Percentiles rank a stretch among this genome's conserved stretches.
Evolutionary conservation across 768 basidiomycete species (phyloP).

Genomic region (Rhizopogon rudus): DNA sequence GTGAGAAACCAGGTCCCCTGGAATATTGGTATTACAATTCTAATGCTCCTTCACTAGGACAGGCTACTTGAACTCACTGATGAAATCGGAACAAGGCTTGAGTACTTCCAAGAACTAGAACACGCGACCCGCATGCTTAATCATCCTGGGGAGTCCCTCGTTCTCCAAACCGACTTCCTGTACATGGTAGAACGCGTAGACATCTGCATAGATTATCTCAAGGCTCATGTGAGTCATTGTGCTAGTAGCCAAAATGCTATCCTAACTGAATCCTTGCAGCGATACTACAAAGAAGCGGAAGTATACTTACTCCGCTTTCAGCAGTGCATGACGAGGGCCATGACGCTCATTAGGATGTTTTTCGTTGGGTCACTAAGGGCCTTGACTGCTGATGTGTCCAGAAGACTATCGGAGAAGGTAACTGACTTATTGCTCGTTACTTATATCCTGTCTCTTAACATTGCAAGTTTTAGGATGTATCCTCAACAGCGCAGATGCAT

Average conservation of each 20-base stretch:
- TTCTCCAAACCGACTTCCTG: constrained; percentile 86
- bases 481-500: constrained; percentile 74
- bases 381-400: constrained; percentile 72
- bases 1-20: constrained; percentile 37
- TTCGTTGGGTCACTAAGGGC: constrained; percentile 83
- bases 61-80: constrained; percentile 72
- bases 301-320: constrained; percentile 95
- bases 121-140: constrained; percentile 91
- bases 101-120: constrained; percentile 95
- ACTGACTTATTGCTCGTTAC: not conserved
- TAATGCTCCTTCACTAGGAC: constrained; percentile 44
- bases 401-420: constrained; percentile 73
- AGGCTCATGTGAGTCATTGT: constrained; percentile 61
- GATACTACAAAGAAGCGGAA: constrained; percentile 89
- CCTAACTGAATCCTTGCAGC: constrained; percentile 36
- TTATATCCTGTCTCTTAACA: not conserved
- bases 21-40: not conserved
- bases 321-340: constrained; percentile 96
- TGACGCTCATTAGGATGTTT: constrained; percentile 98
- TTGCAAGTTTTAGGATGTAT: constrained; percentile 53
- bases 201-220: constrained; percentile 88
- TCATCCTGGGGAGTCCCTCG: constrained; percentile 87
- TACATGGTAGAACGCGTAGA: constrained; percentile 97
- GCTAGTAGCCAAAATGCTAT: not conserved
- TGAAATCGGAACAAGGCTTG: constrained; percentile 75